Evolutionary conservation across 768 basidiomycete genomes (phyloP).

Genomic region (Omphalotus guepiniiformis): DNA sequence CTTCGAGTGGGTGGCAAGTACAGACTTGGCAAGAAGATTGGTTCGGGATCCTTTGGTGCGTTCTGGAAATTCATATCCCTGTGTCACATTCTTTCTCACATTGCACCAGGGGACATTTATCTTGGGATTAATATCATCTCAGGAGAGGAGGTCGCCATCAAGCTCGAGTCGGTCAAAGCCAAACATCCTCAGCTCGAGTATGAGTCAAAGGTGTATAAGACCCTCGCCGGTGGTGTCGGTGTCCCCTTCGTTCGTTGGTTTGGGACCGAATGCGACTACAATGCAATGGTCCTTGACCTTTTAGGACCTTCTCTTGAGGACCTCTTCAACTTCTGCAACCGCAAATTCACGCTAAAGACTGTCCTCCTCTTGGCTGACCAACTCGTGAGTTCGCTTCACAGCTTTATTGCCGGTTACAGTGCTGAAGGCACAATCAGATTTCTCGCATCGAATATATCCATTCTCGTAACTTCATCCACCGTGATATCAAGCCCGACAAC

Average conservation of each 20-base stretch:
- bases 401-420: slow-evolving; percentile 14
- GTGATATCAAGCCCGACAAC: slow-evolving; percentile 99
- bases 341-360: slow-evolving; percentile 97
- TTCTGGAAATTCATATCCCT: slow-evolving; percentile 16
- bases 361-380: slow-evolving; percentile 96
- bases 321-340: slow-evolving; percentile 92
- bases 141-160: slow-evolving; percentile 99
- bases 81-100: background rate
- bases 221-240: slow-evolving; percentile 97
- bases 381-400: slow-evolving; percentile 53
- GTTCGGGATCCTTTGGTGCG: slow-evolving; percentile 95
- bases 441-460: slow-evolving; percentile 99
- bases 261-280: slow-evolving; percentile 97
- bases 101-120: slow-evolving; percentile 85
- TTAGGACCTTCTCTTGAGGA: slow-evolving; percentile 90
- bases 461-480: slow-evolving; percentile 96
- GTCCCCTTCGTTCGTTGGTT: slow-evolving; percentile 98
- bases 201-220: slow-evolving; percentile 93
- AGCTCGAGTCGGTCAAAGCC: slow-evolving; percentile 99
- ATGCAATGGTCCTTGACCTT: slow-evolving; percentile 98
- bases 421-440: slow-evolving; percentile 52
- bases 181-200: slow-evolving; percentile 99
- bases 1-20: slow-evolving; percentile 93
- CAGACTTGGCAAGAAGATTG: slow-evolving; percentile 98
- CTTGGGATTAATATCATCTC: slow-evolving; percentile 99